phyloP scores from a whole-genome alignment of 495 filamentous ascomycete species.

The Xylaria castorea region DNA sequence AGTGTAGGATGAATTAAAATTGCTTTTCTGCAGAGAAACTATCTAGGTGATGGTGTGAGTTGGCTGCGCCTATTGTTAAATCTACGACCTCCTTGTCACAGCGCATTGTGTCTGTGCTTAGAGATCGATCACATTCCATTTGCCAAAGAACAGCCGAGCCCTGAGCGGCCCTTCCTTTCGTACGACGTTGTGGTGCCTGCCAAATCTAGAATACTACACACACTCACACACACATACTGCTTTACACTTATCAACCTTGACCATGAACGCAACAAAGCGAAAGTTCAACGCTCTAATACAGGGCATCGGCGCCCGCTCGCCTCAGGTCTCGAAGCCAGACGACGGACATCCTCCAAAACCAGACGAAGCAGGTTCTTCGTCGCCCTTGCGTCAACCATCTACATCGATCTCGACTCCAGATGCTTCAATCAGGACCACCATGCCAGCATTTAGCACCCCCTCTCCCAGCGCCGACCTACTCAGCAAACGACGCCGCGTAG shows the following conservation, averaged over 20 bases:
- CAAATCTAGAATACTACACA: background rate
- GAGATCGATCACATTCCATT: slow-evolving; percentile 8
- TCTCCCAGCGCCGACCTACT: slow-evolving; percentile 42
- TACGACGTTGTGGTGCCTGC: background rate
- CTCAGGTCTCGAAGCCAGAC: slow-evolving; percentile 31
- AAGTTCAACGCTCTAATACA: slow-evolving; percentile 64
- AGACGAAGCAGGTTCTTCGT: slow-evolving; percentile 31
- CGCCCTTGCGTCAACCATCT: slow-evolving; percentile 33
- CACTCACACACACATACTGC: background rate
- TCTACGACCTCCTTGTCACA: background rate
- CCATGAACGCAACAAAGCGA: slow-evolving; percentile 62
- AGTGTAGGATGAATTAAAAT: background rate
- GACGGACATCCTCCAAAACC: slow-evolving; percentile 24
- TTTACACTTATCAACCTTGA: slow-evolving; percentile 22
- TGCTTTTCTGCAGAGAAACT: background rate
- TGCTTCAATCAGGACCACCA: slow-evolving; percentile 37
- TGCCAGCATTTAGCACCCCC: slow-evolving; percentile 29
- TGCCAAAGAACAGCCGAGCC: background rate
- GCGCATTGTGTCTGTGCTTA: background rate
- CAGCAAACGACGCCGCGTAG: slow-evolving; percentile 57
- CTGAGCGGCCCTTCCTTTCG: background rate
- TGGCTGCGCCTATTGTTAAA: background rate
- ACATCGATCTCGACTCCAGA: slow-evolving; percentile 31
- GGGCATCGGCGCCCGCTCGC: slow-evolving; percentile 53
- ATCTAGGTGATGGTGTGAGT: background rate